Conservation (phyloP, 176 grass and related monocot genomes). For the Triticum turgidum region DNA sequence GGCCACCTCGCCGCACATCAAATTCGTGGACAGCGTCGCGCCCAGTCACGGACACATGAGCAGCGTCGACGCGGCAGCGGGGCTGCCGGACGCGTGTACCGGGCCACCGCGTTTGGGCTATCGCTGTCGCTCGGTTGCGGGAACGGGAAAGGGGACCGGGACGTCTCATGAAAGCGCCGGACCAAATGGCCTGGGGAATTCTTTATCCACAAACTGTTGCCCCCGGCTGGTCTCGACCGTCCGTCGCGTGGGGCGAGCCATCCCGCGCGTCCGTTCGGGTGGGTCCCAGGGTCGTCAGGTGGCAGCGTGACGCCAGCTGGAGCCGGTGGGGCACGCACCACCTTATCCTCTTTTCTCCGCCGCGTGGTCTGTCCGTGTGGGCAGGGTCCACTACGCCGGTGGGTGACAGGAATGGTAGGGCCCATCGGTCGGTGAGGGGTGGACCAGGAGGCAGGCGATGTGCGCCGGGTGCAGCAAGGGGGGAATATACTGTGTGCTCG, state of each 20-base stretch:
- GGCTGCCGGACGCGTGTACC: constrained; percentile 9
- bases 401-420: fast-evolving
- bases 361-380: background rate
- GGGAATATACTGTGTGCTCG: constrained; percentile 36
- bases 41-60: background rate
- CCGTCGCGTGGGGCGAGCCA: background rate
- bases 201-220: background rate
- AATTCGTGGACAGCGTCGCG: background rate
- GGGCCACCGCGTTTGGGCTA: background rate
- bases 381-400: background rate
- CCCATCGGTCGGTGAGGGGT: background rate
- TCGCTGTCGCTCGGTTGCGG: background rate
- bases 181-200: background rate
- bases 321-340: constrained; percentile 44
- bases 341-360: constrained; percentile 60
- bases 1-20: background rate
- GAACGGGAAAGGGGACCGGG: background rate
- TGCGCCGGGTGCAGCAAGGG: background rate
- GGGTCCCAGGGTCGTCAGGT: constrained; percentile 39
- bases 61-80: constrained; percentile 22
- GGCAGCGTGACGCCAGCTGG: constrained; percentile 77
- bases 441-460: background rate
- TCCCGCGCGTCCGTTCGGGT: background rate
- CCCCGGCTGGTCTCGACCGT: background rate
- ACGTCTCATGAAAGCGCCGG: constrained; percentile 28